A percentile compares a stretch with the other conserved stretches of the same genome.
These are phyloP conservation scores for Plantago ovata DNA, from an alignment of 257 asterid species.

Conservation along the genomic window DNA sequence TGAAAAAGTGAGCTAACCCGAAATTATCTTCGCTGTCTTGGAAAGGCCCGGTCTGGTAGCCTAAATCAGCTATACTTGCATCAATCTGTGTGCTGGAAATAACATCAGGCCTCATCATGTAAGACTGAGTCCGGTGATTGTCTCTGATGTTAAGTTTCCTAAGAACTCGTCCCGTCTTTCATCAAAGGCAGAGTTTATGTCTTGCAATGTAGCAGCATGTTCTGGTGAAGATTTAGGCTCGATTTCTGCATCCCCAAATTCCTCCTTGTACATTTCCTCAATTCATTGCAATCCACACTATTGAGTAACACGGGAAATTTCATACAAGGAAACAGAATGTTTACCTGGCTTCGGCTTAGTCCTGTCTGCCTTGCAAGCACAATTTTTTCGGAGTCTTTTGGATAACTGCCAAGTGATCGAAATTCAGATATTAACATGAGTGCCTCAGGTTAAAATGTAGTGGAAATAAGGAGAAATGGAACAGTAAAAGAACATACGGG, in stretches of 20 bases:
- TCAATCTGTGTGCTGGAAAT: slow-evolving; percentile 25
- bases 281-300: slow-evolving; percentile 24
- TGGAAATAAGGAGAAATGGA: background rate
- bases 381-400: slow-evolving; percentile 72
- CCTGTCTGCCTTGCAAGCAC: slow-evolving; percentile 78
- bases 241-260: slow-evolving; percentile 51
- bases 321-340: background rate
- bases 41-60: slow-evolving; percentile 27
- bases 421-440: slow-evolving; percentile 6
- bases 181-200: slow-evolving; percentile 30
- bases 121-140: slow-evolving; percentile 21
- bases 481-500: slow-evolving; percentile 47
- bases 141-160: slow-evolving; percentile 28
- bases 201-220: slow-evolving; percentile 26
- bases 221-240: slow-evolving; percentile 47
- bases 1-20: slow-evolving; percentile 19
- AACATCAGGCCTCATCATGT: slow-evolving; percentile 21
- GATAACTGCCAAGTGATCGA: slow-evolving; percentile 44
- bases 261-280: slow-evolving; percentile 84
- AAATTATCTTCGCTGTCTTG: slow-evolving; percentile 30
- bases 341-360: slow-evolving; percentile 75
- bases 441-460: background rate
- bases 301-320: too few species aligned
- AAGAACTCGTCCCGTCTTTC: slow-evolving; percentile 37
- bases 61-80: slow-evolving; percentile 19